Base-by-base conservation (phyloP, 2,329 filamentous ascomycete genomes). In the Fusarium nygamai region DNA sequence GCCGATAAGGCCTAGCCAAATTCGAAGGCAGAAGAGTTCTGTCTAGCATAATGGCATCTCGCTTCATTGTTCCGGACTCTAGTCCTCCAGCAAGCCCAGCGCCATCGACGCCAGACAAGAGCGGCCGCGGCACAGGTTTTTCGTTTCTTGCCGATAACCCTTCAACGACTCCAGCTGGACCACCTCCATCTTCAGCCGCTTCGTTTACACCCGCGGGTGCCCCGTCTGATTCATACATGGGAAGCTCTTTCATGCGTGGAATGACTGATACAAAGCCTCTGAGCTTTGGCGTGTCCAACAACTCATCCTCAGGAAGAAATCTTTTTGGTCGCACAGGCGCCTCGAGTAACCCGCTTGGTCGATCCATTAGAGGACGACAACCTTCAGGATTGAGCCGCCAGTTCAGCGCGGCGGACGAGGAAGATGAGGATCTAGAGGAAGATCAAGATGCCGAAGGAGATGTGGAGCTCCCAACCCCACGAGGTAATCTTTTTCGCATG, bases 201-300 rank as follows among this genome's bases (percentile, higher is more conserved):
- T 89, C 87, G 48, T 90, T 89, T 80, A 89, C 88, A 3, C 88
- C 88, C 4, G 84, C 85, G 22, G 89, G 89, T 64, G 88, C 88
- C 22, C 88, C 88, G 1, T 88, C 88, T 29, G 86, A 85, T 36
- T 87, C 87, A 19, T 89, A 85, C 75, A 80, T 90, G 43, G 86
- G 88, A 64, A 89, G 88, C 80, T 89, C 88, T 43, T 84, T 89
- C 61, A 82, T 87, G 81, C 84, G 84, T 54, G 84, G 81, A 48
- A 81, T 82, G 76, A 80, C 81, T 43, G 80, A 80, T 39, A 80
- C 81, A 24, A 86, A 85, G 53, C 76, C 85, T 1, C 80, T 81
- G 24, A 83, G 78, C 67, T 86, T 86, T 62, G 83, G 83, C n/a
- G 80, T 68, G 72, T 64, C 67, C 39, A 67, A 70, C 34, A 50